Evolutionary conservation across 768 basidiomycete genomes (phyloP).

Genomic region (Ephemerocybe angulata): DNA sequence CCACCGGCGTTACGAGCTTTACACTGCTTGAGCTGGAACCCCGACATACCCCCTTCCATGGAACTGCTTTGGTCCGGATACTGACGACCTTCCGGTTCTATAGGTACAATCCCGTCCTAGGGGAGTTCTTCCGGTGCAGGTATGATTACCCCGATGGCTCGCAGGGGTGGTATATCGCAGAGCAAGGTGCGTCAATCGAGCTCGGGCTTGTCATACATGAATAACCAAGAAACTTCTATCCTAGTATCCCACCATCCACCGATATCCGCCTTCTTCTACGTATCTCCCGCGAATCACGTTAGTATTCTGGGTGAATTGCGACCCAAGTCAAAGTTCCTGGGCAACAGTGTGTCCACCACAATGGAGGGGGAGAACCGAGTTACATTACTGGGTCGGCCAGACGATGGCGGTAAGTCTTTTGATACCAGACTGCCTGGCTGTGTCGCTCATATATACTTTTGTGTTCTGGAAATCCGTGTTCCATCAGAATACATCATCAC

Average conservation of each 20-base stretch:
- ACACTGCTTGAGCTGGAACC: no score
- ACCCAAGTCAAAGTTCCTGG: slow-evolving; percentile 94
- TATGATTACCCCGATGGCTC: slow-evolving; percentile 91
- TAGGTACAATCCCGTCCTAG: slow-evolving; percentile 95
- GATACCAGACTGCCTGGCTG: no score
- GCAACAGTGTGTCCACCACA: slow-evolving; percentile 91
- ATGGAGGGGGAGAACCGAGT: slow-evolving; percentile 97
- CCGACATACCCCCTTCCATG: no score
- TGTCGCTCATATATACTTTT: no score
- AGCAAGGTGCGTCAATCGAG: slow-evolving; percentile 64
- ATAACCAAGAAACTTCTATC: no score
- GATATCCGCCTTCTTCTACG: slow-evolving; percentile 92
- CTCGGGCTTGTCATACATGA: no score
- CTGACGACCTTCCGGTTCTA: background rate
- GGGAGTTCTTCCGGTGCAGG: slow-evolving; percentile 95
- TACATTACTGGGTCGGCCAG: slow-evolving; percentile 73
- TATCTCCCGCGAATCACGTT: slow-evolving; percentile 85
- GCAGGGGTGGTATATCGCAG: slow-evolving; percentile 92
- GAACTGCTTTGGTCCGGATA: no score
- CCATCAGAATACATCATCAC: slow-evolving; percentile 75
- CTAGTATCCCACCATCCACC: slow-evolving; percentile 96
- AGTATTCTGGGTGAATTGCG: slow-evolving; percentile 88
- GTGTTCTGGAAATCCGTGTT: no score
- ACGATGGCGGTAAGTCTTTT: slow-evolving; percentile 72
- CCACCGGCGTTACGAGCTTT: no score